Conservation (phyloP, 257 asterid species). For the Nicotiana tabacum region DNA sequence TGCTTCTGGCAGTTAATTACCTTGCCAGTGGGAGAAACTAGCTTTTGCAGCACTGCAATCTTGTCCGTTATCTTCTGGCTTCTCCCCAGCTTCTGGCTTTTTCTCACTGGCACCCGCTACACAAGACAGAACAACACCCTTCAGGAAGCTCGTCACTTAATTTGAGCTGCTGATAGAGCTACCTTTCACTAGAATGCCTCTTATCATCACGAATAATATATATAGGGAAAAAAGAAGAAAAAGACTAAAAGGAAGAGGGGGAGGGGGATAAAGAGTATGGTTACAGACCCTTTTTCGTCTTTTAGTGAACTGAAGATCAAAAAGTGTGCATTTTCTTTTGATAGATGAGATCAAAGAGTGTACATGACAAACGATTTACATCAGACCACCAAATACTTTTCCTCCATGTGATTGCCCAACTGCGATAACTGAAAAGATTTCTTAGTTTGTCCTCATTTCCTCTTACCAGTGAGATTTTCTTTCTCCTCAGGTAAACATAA, state of each 20-base stretch:
- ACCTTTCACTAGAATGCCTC: background rate
- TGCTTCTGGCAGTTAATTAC: background rate
- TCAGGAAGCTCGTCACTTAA: background rate
- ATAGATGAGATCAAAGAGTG: background rate
- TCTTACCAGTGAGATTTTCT: background rate
- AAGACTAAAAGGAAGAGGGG: background rate
- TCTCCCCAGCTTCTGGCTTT: background rate
- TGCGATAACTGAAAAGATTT: background rate
- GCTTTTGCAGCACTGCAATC: background rate
- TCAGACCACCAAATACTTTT: background rate
- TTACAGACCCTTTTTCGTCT: background rate
- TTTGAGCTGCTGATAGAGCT: background rate
- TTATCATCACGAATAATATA: background rate
- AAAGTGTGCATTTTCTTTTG: background rate
- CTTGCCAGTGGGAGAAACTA: conserved; percentile 1
- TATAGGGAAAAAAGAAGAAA: background rate
- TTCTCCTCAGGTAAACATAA: background rate
- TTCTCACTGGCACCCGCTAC: background rate
- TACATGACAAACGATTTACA: background rate
- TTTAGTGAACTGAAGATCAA: background rate
- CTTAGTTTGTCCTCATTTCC: background rate
- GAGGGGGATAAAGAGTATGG: background rate
- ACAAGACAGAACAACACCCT: background rate
- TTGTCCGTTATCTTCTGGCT: background rate
- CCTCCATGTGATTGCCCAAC: background rate